A percentile compares a stretch with the other conserved stretches of the same genome.
These are phyloP conservation scores for Friedmanniomyces endolithicus DNA, from an alignment of 495 filamentous ascomycete genomes.

Conservation along the genomic window DNA sequence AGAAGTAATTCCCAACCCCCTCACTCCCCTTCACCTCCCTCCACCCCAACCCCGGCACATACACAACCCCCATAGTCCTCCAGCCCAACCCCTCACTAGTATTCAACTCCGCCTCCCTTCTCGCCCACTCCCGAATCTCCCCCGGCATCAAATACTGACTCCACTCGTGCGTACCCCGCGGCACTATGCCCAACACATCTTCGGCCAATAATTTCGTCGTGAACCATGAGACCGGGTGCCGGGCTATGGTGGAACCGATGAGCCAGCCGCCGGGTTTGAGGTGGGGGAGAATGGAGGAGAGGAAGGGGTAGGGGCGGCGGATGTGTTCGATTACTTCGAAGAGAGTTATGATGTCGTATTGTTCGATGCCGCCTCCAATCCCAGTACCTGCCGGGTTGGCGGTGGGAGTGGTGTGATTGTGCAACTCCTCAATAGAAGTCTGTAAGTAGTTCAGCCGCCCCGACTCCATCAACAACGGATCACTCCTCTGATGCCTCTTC, in stretches of 20 bases:
- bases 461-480: slow-evolving; percentile 43
- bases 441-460: slow-evolving; percentile 59
- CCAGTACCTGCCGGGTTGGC: no score
- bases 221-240: slow-evolving; percentile 75
- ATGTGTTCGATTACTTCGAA: slow-evolving; percentile 97
- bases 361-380: slow-evolving; percentile 3
- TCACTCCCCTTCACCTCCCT: slow-evolving; percentile 71
- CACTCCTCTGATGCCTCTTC: slow-evolving; percentile 54
- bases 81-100: slow-evolving; percentile 36
- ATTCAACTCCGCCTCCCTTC: slow-evolving; percentile 32
- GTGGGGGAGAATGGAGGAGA: slow-evolving; percentile 52
- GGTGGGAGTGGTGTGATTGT: slow-evolving; percentile 30
- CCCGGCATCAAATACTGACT: slow-evolving; percentile 79
- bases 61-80: slow-evolving; percentile 72
- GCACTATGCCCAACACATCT: slow-evolving; percentile 76
- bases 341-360: slow-evolving; percentile 61
- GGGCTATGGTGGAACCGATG: slow-evolving; percentile 76
- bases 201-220: slow-evolving; percentile 89
- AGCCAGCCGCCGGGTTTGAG: slow-evolving; percentile 89
- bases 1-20: slow-evolving; percentile 92
- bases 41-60: slow-evolving; percentile 87
- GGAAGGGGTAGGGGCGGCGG: slow-evolving; percentile 54
- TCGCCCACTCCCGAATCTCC: slow-evolving; percentile 56
- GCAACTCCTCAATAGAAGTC: slow-evolving; percentile 55
- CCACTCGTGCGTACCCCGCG: slow-evolving; percentile 91